Evolutionary conservation across 1,139 yeast species (phyloP).

Genomic region (Diutina neorugosa): DNA sequence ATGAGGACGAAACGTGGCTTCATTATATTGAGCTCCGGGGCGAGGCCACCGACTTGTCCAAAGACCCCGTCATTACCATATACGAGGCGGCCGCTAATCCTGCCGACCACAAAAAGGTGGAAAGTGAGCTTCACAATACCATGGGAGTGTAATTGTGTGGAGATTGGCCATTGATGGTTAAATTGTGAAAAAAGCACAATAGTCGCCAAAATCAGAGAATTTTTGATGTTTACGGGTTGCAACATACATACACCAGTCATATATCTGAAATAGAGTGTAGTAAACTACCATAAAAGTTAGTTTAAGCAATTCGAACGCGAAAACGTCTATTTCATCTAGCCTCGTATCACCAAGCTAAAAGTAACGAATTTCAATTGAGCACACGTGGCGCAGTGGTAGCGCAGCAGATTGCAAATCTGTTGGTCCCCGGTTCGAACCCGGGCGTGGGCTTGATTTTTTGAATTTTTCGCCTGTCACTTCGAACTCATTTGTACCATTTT

Average conservation of each 20-base stretch:
- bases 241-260: too few species aligned
- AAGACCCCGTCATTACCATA: slow-evolving; percentile 60
- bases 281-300: too few species aligned
- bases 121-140: slow-evolving; percentile 4
- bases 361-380: not conserved
- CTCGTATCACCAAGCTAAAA: not conserved
- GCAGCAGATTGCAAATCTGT: slow-evolving; percentile 89
- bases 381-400: slow-evolving; percentile 74
- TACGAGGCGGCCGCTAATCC: slow-evolving; percentile 94
- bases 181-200: too few species aligned
- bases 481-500: too few species aligned
- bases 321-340: not conserved
- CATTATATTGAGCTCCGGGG: slow-evolving; percentile 78
- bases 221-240: too few species aligned
- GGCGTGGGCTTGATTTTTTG: slow-evolving; percentile 1
- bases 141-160: not conserved
- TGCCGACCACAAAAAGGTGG: slow-evolving; percentile 58
- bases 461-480: too few species aligned
- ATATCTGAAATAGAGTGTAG: too few species aligned
- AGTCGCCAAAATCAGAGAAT: too few species aligned
- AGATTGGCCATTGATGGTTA: too few species aligned
- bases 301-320: too few species aligned
- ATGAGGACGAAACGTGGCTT: slow-evolving; percentile 36
- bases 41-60: slow-evolving; percentile 48
- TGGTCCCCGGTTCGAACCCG: slow-evolving; percentile 35